Evolutionary conservation across 345 rosid genomes (phyloP).

Genomic region (Triadica sebifera): DNA sequence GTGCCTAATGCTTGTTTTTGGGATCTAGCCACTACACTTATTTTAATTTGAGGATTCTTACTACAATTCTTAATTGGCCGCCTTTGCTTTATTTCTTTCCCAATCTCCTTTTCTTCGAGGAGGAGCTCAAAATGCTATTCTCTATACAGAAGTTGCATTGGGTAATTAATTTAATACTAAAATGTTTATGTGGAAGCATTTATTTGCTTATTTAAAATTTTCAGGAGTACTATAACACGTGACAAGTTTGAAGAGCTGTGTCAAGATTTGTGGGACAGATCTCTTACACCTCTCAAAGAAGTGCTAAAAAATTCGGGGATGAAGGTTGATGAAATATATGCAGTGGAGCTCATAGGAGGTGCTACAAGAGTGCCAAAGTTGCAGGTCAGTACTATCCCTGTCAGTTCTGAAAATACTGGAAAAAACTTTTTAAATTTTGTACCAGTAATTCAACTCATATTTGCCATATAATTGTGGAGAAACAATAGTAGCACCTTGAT

Average conservation of each 20-base stretch:
- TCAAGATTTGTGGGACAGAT: slow-evolving; percentile 86
- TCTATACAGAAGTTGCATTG: background rate
- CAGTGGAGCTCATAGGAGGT: slow-evolving; percentile 95
- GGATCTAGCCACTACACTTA: too few species aligned
- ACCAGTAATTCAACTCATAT: background rate
- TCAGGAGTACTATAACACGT: slow-evolving; percentile 92
- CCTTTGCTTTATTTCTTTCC: background rate
- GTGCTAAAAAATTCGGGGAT: slow-evolving; percentile 74
- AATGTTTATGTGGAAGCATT: background rate
- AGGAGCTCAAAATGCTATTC: background rate
- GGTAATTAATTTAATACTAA: slow-evolving; percentile 7
- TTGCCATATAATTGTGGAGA: background rate
- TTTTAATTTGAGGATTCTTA: background rate
- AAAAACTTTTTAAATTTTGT: background rate
- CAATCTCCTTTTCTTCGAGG: too few species aligned
- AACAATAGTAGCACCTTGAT: background rate
- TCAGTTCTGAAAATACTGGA: background rate
- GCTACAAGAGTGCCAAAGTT: slow-evolving; percentile 98
- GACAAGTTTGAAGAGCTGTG: slow-evolving; percentile 98
- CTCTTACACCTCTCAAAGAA: slow-evolving; percentile 75
- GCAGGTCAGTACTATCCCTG: slow-evolving; percentile 58
- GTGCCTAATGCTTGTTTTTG: too few species aligned
- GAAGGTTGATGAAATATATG: slow-evolving; percentile 72
- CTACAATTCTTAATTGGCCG: background rate
- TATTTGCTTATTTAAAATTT: slow-evolving; percentile 16